Base-by-base conservation (phyloP, 768 basidiomycete species). In the Naganishia antarctica region DNA sequence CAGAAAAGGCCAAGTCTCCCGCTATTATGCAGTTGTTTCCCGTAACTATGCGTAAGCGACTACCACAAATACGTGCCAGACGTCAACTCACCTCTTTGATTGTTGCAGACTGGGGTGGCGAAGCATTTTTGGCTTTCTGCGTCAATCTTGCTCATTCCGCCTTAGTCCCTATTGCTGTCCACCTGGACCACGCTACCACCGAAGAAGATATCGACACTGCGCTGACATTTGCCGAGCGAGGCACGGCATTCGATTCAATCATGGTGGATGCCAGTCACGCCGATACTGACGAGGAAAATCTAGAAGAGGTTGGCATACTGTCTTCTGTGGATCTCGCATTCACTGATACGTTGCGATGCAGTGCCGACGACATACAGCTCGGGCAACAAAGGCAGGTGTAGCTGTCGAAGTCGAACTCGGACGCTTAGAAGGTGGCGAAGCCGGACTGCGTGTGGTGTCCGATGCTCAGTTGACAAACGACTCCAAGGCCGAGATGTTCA, bases 211-310 rank as follows among this genome's bases (percentile, higher is more conserved):
- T 78, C 51, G 77, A 77, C 61, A 73, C 73, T 5, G 68, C 76
- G 3, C 67, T 78, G 48, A 71, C 72, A 13, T 71, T 76, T 21
- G 78, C 78, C 6, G 78, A 78, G 68, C 66, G 72, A 43, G 78
- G 76, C 18, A 74, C 78, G 63, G 70, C 71, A 18, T 78, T 78
- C 49, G 78, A 78, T 65, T 71, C 69, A 62, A 78, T 78, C 68
- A 78, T 78, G 78, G 76, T 78, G 23, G 78, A 78, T 60, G 74
- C 76, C 25, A 69, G 67, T 62, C 78, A 76, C 57, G 76, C 74
- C 26, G 78, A 75, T 23, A 68, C 57, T 4, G 63, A 64, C 59
- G 66, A 65, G 37, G 64, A 65, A 28, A 65, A 65, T 45, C 23
- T 65, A 28, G 64, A 58, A 31, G 44, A 60, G 53, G 73, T 72